A percentile compares a stretch with the other conserved stretches of the same genome.
Conservation (phyloP, 805 yeast genomes). For the Ogataea methanolica region DNA sequence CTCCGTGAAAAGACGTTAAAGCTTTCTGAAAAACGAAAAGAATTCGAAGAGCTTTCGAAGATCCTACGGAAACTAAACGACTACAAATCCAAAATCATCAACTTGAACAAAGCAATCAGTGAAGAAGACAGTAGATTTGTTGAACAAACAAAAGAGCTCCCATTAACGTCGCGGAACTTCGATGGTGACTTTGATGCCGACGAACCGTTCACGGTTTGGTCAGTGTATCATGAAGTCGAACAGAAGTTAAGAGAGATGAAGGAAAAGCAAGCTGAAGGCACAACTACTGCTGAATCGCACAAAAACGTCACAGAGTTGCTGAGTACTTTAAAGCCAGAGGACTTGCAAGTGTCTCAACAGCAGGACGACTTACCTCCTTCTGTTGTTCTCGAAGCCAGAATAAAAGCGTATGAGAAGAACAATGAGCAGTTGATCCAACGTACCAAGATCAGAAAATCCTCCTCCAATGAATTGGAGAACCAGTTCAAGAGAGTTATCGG, state of each 20-base stretch:
- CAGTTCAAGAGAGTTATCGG: constrained; percentile 88
- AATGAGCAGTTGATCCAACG: constrained; percentile 51
- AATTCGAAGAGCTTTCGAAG: constrained; percentile 48
- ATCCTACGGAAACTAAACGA: constrained; percentile 41
- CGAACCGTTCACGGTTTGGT: constrained; percentile 77
- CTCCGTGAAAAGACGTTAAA: constrained; percentile 52
- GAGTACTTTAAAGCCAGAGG: constrained; percentile 7
- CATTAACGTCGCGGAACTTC: constrained; percentile 32
- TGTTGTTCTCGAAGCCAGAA: constrained; percentile 64
- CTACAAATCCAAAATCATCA: constrained; percentile 49
- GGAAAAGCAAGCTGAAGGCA: constrained; percentile 11
- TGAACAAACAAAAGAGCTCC: constrained; percentile 30
- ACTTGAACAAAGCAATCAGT: constrained; percentile 56
- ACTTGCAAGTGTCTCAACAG: constrained; percentile 8
- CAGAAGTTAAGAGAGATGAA: constrained; percentile 30
- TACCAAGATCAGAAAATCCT: constrained; percentile 46
- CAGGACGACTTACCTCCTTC: constrained; percentile 40
- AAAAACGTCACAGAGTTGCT: constrained; percentile 4
- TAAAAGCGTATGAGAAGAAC: constrained; percentile 73
- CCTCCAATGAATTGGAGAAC: constrained; percentile 54
- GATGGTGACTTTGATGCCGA: constrained; percentile 77
- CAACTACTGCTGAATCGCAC: neutral
- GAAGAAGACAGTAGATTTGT: constrained; percentile 59
- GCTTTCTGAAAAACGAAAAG: constrained; percentile 43
- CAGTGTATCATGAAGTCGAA: constrained; percentile 53